These are phyloP conservation scores for Volutella citrinella DNA, from an alignment of 2,329 filamentous ascomycete species.

Conservation along the genomic window DNA sequence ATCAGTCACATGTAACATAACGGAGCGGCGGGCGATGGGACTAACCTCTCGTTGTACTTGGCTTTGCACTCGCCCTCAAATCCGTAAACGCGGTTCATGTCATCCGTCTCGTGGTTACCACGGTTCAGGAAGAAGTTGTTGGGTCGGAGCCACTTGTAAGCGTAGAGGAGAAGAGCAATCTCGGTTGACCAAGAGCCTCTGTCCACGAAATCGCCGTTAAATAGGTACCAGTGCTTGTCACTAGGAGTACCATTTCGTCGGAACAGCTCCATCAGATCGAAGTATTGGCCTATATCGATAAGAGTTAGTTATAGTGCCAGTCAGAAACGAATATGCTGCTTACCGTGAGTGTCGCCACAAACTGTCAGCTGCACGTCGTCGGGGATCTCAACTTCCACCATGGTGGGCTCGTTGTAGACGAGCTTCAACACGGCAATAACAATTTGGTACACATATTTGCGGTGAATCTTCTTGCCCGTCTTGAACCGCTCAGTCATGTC, in stretches of 20 bases:
- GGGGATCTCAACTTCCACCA: slow-evolving; percentile 88
- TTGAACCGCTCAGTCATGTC: slow-evolving; percentile 98
- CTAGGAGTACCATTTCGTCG: slow-evolving; percentile 80
- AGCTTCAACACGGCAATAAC: slow-evolving; percentile 85
- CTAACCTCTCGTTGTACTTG: slow-evolving; percentile 84
- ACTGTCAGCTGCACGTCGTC: slow-evolving; percentile 81
- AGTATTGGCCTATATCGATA: slow-evolving; percentile 76
- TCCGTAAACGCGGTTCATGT: slow-evolving; percentile 98
- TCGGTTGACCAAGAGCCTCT: slow-evolving; percentile 98
- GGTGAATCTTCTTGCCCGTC: slow-evolving; percentile 89
- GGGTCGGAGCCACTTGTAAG: slow-evolving; percentile 94
- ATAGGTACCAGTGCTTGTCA: slow-evolving; percentile 89
- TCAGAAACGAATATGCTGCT: slow-evolving; percentile 29
- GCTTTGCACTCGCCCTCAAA: slow-evolving; percentile 98
- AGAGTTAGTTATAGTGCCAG: slow-evolving; percentile 2
- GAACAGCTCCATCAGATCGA: slow-evolving; percentile 96
- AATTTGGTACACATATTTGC: slow-evolving; percentile 98
- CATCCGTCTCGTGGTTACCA: slow-evolving; percentile 97
- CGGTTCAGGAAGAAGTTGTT: slow-evolving; percentile 91
- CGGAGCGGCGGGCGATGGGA: too few relatives aligned
- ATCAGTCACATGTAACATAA: too few relatives aligned
- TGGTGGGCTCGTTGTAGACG: slow-evolving; percentile 88
- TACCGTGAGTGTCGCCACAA: slow-evolving; percentile 95
- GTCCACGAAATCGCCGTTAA: slow-evolving; percentile 99
- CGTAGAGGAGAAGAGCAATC: slow-evolving; percentile 88